A percentile compares a stretch with the other conserved stretches of the same genome.
These are phyloP conservation scores for Macrolepiota dolichaula DNA, from an alignment of 768 basidiomycete species.

Conservation along the genomic window DNA sequence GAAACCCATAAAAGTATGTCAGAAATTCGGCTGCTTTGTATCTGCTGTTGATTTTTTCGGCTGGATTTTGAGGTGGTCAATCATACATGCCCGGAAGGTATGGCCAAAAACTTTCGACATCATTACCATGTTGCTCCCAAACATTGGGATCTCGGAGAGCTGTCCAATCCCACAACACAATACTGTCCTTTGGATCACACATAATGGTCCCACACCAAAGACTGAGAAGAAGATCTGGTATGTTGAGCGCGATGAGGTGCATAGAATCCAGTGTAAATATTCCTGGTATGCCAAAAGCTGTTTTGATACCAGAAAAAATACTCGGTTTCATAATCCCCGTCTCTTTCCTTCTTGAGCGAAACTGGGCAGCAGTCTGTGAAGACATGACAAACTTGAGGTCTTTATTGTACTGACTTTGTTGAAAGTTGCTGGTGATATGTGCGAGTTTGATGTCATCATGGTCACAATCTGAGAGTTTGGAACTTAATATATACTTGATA, in stretches of 20 bases:
- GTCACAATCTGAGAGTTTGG: too few relatives aligned
- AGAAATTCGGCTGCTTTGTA: constrained; percentile 36
- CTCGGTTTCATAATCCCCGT: constrained; percentile 34
- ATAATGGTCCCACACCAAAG: constrained; percentile 25
- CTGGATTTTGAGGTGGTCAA: constrained; percentile 24
- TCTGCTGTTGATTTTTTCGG: constrained; percentile 32
- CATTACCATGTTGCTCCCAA: too few relatives aligned
- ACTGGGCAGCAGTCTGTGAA: too few relatives aligned
- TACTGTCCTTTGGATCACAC: background rate
- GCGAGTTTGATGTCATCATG: constrained; percentile 17
- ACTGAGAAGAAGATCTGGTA: constrained; percentile 34
- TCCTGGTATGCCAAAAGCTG: constrained; percentile 25
- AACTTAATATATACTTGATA: too few relatives aligned
- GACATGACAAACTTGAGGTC: background rate
- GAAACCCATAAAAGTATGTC: constrained; percentile 29
- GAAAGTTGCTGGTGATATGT: too few relatives aligned
- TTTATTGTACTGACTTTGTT: background rate
- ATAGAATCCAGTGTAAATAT: constrained; percentile 40
- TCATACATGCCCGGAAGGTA: constrained; percentile 25
- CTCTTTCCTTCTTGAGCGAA: constrained; percentile 17
- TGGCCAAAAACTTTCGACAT: background rate
- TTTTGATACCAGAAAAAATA: constrained; percentile 31
- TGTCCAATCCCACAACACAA: constrained; percentile 34
- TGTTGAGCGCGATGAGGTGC: constrained; percentile 31
- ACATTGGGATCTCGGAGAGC: constrained; percentile 19